Evolutionary conservation across 208 protist genomes (phyloP).

Genomic region (Leishmania lainsoni): DNA sequence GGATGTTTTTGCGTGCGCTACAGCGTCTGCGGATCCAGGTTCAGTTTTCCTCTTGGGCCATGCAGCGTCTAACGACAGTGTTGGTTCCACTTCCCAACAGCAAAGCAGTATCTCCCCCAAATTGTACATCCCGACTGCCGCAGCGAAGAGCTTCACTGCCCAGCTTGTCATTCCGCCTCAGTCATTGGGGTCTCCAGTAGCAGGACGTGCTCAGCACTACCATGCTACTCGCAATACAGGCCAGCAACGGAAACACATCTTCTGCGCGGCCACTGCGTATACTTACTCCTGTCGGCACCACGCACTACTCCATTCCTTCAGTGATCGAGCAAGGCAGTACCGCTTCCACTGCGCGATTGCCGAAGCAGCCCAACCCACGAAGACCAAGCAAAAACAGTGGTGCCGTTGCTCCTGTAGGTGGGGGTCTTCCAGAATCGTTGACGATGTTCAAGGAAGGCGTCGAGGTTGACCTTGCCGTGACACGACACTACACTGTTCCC

Average conservation of each 20-base stretch:
- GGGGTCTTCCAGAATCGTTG: not conserved
- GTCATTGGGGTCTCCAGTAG: not conserved
- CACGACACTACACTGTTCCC: not conserved
- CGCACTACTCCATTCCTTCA: not conserved
- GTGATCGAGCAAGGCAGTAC: not conserved
- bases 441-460: not conserved
- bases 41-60: not conserved
- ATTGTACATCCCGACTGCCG: not conserved
- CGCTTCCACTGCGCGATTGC: not conserved
- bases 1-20: not conserved
- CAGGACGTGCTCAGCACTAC: not conserved
- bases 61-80: not conserved
- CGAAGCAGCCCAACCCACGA: not conserved
- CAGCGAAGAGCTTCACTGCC: not conserved
- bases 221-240: not conserved
- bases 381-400: not conserved
- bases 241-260: not conserved
- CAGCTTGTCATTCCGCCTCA: not conserved
- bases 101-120: not conserved
- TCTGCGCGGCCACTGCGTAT: not conserved
- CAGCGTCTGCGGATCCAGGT: not conserved
- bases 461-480: not conserved
- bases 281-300: not conserved
- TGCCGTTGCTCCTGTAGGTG: not conserved
- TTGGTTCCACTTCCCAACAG: not conserved